phyloP scores from a whole-genome alignment of 164 flowering plant species.

The Vitis amurensis region DNA sequence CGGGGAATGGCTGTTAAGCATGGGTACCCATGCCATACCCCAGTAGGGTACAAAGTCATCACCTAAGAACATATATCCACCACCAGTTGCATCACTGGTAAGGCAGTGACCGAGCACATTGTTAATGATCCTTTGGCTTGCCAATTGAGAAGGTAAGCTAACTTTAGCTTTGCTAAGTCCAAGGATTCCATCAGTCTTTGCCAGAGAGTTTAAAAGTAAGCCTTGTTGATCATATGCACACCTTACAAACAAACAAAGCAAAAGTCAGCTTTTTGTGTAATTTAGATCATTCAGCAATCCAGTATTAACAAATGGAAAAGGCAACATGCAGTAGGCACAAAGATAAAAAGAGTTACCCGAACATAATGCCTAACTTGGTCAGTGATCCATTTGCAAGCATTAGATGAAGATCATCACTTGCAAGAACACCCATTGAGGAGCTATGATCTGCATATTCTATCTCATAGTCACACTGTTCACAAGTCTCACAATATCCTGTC shows the following conservation, averaged over 20 bases:
- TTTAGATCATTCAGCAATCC: background rate
- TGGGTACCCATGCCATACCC: constrained; percentile 81
- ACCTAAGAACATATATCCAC: constrained; percentile 79
- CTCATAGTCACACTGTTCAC: constrained; percentile 78
- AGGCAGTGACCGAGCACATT: constrained; percentile 82
- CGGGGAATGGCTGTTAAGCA: constrained; percentile 53
- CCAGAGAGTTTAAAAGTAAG: constrained; percentile 52
- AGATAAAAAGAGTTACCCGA: constrained; percentile 48
- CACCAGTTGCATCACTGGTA: constrained; percentile 31
- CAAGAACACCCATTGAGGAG: constrained; percentile 77
- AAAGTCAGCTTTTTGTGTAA: constrained; percentile 1
- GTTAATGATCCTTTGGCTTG: constrained; percentile 53
- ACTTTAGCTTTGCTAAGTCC: constrained; percentile 68
- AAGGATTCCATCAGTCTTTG: constrained; percentile 76
- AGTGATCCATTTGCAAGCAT: constrained; percentile 50
- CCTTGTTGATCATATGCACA: constrained; percentile 93
- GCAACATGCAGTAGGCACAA: background rate
- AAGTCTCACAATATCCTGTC: constrained; percentile 36
- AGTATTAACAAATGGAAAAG: background rate
- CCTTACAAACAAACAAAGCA: constrained; percentile 30
- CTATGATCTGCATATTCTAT: constrained; percentile 82
- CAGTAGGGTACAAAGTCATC: constrained; percentile 55
- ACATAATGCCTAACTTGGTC: constrained; percentile 41
- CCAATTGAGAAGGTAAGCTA: constrained; percentile 76
- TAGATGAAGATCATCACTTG: constrained; percentile 59